Conservation (phyloP, 2,329 filamentous ascomycete species). For the Zelopaecilomyces penicillatus region DNA sequence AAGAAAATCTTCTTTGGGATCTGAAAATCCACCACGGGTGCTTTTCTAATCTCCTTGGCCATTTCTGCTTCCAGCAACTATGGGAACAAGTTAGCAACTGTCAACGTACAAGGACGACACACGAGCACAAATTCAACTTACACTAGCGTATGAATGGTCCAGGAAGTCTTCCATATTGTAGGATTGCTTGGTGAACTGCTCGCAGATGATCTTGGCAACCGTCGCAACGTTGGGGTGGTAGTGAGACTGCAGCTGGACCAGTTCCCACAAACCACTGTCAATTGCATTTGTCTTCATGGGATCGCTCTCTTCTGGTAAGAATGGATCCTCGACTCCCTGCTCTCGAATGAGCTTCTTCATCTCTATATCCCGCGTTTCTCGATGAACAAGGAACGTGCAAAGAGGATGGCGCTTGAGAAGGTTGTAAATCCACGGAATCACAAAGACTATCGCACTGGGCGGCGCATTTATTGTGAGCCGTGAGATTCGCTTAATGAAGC, state of each 20-base stretch:
- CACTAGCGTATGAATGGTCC: conserved; percentile 82
- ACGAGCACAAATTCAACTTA: conserved; percentile 33
- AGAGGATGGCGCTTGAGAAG: conserved; percentile 80
- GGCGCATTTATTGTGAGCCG: conserved; percentile 80
- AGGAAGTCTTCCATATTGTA: conserved; percentile 97
- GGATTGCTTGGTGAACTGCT: conserved; percentile 92
- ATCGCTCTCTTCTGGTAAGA: conserved; percentile 64
- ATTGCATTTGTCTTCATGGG: conserved; percentile 82
- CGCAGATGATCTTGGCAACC: conserved; percentile 83
- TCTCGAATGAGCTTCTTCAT: conserved; percentile 52
- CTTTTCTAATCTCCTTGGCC: conserved; percentile 72
- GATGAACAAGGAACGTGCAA: conserved; percentile 94
- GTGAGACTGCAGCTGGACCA: conserved; percentile 82
- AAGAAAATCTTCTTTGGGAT: conserved; percentile 80
- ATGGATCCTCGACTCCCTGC: conserved; percentile 61
- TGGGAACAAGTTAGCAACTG: conserved; percentile 21
- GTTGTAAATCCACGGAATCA: conserved; percentile 94
- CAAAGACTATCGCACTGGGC: conserved; percentile 77
- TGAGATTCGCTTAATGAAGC: conserved; percentile 90
- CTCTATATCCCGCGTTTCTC: conserved; percentile 53
- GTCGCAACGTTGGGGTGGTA: conserved; percentile 97
- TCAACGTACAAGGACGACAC: background rate
- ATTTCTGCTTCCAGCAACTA: conserved; percentile 80
- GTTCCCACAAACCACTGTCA: conserved; percentile 90
- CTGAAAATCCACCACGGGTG: conserved; percentile 84